Conservation (phyloP, 345 rosid species). For the Pistacia atlantica region DNA sequence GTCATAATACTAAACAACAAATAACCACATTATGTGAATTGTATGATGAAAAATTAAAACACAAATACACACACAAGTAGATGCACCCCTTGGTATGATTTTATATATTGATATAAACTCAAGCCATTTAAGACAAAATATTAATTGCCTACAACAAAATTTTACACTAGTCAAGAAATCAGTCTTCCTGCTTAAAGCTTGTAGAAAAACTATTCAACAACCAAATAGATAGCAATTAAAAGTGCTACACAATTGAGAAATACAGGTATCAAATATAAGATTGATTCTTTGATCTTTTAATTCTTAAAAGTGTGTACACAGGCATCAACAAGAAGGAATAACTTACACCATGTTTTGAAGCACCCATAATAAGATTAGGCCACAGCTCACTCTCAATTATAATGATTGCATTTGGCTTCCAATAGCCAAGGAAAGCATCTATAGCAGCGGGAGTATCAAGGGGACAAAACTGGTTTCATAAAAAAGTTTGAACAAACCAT, state of each 20-base stretch:
- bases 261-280: neutral
- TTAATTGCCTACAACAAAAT: neutral
- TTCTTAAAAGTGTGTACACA: slow-evolving; percentile 5
- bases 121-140: neutral
- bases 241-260: neutral
- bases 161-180: neutral
- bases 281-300: neutral
- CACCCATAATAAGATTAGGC: slow-evolving; percentile 82
- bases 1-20: neutral
- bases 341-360: slow-evolving; percentile 69
- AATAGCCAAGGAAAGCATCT: slow-evolving; percentile 66
- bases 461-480: slow-evolving; percentile 69
- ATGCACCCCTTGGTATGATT: neutral
- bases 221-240: neutral
- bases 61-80: neutral
- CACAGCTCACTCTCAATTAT: slow-evolving; percentile 88
- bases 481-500: slow-evolving; percentile 18
- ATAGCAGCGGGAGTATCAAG: slow-evolving; percentile 74
- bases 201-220: neutral
- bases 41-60: neutral
- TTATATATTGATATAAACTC: neutral
- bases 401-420: slow-evolving; percentile 78
- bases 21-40: neutral
- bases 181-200: neutral
- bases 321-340: slow-evolving; percentile 16